A percentile compares a stretch with the other conserved stretches of the same genome.
Evolutionary conservation across 371 early-diverging fungal genomes (phyloP).

Genomic region (Thermomucor indicae-seudaticae): DNA sequence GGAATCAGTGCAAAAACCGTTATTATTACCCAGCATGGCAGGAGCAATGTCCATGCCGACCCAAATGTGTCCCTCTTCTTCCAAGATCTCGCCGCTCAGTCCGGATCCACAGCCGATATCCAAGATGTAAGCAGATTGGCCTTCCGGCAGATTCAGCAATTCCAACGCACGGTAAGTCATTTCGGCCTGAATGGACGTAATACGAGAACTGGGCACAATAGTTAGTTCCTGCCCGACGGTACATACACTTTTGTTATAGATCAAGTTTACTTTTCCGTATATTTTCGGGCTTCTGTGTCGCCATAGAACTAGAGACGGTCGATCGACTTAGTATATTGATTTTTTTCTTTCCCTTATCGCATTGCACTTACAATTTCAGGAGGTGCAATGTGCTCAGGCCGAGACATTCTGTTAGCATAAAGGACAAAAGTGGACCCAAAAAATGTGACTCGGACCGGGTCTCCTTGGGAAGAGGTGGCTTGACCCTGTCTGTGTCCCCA

Average conservation of each 20-base stretch:
- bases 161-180: slow-evolving; percentile 93
- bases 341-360: not conserved
- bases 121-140: slow-evolving; percentile 57
- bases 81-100: slow-evolving; percentile 91
- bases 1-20: not conserved
- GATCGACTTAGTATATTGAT: slow-evolving; percentile 11
- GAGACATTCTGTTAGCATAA: slow-evolving; percentile 77
- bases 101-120: slow-evolving; percentile 53
- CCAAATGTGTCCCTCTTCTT: slow-evolving; percentile 94
- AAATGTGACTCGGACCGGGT: no score
- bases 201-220: slow-evolving; percentile 67
- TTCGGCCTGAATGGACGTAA: slow-evolving; percentile 89
- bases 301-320: slow-evolving; percentile 67
- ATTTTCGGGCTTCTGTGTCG: slow-evolving; percentile 91
- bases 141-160: slow-evolving; percentile 79
- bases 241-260: not conserved
- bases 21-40: slow-evolving; percentile 76
- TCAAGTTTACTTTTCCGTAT: slow-evolving; percentile 81
- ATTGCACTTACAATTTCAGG: slow-evolving; percentile 91
- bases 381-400: slow-evolving; percentile 95
- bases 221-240: not conserved
- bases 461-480: no score
- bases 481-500: no score
- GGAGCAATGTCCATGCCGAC: slow-evolving; percentile 96
- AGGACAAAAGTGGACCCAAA: no score